Percentiles rank a stretch among this genome's conserved stretches.
Evolutionary conservation across 208 protist genomes (phyloP).

Genomic region (Leishmania tropica): DNA sequence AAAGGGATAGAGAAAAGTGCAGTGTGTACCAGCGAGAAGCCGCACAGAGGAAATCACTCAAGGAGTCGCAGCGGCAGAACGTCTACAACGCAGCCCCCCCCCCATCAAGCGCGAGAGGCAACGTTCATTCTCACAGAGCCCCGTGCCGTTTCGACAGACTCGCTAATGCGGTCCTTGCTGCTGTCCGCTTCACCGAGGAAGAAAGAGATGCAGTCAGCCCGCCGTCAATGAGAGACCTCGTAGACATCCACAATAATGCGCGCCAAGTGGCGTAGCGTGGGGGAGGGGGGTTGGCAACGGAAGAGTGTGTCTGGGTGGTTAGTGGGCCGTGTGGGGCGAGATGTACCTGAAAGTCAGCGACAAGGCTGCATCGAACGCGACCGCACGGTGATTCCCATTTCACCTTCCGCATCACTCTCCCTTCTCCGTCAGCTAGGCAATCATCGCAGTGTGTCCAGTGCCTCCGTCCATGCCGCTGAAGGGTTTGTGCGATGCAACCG

Average conservation of each 20-base stretch:
- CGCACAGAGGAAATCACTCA: too few species aligned
- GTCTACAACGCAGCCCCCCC: background rate
- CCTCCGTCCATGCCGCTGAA: background rate
- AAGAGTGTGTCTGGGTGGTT: background rate
- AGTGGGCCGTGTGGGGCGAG: background rate
- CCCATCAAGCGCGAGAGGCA: background rate
- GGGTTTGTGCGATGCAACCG: background rate
- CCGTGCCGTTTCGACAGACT: background rate
- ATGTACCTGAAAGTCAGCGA: background rate
- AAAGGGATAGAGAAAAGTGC: background rate
- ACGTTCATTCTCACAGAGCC: background rate
- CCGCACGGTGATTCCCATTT: background rate
- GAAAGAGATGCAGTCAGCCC: background rate
- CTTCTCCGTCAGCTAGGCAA: background rate
- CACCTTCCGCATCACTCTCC: background rate
- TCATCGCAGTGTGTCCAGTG: background rate
- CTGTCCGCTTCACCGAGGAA: background rate
- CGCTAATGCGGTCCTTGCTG: background rate
- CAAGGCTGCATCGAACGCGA: background rate
- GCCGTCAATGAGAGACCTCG: background rate
- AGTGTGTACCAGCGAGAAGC: background rate
- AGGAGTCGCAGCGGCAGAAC: background rate
- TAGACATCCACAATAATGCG: background rate
- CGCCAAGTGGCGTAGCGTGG: background rate
- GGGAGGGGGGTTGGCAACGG: background rate